These are phyloP conservation scores for Aspergillus cristatus DNA, from an alignment of 495 filamentous ascomycete genomes.

Conservation along the genomic window DNA sequence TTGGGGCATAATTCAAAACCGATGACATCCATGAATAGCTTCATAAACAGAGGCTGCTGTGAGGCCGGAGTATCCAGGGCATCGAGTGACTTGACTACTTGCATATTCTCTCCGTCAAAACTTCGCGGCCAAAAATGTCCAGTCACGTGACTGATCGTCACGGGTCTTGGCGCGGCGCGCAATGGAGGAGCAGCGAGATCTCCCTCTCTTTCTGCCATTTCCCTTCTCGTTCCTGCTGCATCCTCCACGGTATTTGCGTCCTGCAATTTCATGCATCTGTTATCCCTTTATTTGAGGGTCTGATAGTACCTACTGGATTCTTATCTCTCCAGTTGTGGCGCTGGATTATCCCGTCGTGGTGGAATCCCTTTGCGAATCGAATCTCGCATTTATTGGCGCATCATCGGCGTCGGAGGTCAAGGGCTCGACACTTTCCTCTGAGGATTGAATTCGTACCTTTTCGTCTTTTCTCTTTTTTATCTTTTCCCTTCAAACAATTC, in stretches of 20 bases:
- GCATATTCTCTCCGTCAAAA: too few species aligned
- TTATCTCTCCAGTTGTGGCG: slow-evolving; percentile 11
- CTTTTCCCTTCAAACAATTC: background rate
- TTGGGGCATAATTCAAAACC: slow-evolving; percentile 33
- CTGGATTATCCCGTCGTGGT: slow-evolving; percentile 6
- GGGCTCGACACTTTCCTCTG: slow-evolving; percentile 3
- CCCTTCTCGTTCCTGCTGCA: background rate
- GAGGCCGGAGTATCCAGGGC: background rate
- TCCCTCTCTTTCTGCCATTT: slow-evolving; percentile 6
- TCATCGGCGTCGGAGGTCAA: slow-evolving; percentile 17
- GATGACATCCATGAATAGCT: slow-evolving; percentile 44
- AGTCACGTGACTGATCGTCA: slow-evolving; percentile 33
- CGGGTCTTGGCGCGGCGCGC: slow-evolving; percentile 30
- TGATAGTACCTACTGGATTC: slow-evolving; percentile 2
- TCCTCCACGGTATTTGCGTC: too few species aligned
- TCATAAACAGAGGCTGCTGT: slow-evolving; percentile 9
- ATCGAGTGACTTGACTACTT: too few species aligned
- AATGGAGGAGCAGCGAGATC: slow-evolving; percentile 12
- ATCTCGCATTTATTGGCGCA: slow-evolving; percentile 28
- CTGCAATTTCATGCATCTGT: background rate
- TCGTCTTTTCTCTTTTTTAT: slow-evolving; percentile 1
- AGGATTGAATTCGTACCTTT: background rate
- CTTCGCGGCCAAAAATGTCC: slow-evolving; percentile 17
- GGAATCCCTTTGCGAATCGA: slow-evolving; percentile 21
- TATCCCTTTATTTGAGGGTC: slow-evolving; percentile 1